phyloP scores from a whole-genome alignment of 352 stramenopile genomes.

The Phytophthora foliorum region DNA sequence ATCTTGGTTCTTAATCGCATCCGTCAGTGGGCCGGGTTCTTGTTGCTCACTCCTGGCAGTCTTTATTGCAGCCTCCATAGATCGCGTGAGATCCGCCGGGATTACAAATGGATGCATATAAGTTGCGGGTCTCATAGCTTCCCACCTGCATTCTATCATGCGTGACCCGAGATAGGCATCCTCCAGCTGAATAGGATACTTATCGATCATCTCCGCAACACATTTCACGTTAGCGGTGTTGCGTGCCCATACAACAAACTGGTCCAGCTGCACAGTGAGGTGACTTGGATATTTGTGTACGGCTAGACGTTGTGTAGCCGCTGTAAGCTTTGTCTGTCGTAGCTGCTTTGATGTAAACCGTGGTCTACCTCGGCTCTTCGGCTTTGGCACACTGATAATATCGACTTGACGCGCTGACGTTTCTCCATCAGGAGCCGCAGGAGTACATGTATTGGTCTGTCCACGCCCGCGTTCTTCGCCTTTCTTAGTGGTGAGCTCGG shows the following conservation, averaged over 20 bases:
- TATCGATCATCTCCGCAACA: too few species aligned
- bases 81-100: not conserved
- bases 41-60: not conserved
- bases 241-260: not conserved
- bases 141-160: conserved; percentile 5
- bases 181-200: conserved; percentile 12
- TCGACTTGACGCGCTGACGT: not conserved
- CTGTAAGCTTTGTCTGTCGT: not conserved
- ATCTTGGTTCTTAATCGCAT: conserved; percentile 2
- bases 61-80: conserved; percentile 8
- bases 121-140: not conserved
- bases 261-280: not conserved
- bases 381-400: not conserved
- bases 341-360: not conserved
- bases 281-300: not conserved
- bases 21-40: not conserved
- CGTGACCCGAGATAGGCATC: conserved; percentile 8
- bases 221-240: not conserved
- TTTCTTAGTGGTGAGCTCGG: too few species aligned
- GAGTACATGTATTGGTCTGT: too few species aligned
- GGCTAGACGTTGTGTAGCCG: not conserved
- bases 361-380: not conserved
- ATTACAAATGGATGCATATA: conserved; percentile 20
- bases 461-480: too few species aligned
- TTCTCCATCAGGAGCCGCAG: too few species aligned